Evolutionary conservation across 73 alveolate genomes (phyloP).

Genomic region (Tetrahymena malaccensis): DNA sequence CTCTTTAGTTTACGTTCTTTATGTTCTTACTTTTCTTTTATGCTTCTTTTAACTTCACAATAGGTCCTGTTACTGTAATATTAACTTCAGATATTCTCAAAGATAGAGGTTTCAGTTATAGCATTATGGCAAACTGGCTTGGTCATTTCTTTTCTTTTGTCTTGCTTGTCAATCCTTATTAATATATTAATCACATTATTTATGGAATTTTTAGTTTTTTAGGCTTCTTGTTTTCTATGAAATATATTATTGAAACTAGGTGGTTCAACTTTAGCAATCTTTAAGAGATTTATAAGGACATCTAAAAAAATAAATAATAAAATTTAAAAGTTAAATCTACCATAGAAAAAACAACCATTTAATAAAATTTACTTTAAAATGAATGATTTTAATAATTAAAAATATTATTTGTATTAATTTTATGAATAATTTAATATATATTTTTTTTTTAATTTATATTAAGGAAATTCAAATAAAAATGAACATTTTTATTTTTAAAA

Average conservation of each 20-base stretch:
- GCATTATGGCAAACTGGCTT: background rate
- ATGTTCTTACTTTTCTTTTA: background rate
- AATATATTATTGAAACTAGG: background rate
- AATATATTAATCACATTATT: background rate
- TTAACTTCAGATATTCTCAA: background rate
- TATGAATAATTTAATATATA: too few species aligned
- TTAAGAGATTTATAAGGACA: background rate
- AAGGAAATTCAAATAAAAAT: too few species aligned
- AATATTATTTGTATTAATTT: too few species aligned
- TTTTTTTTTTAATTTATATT: too few species aligned
- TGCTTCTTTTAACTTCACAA: background rate
- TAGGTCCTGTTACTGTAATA: background rate
- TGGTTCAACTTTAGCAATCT: background rate
- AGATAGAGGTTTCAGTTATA: background rate
- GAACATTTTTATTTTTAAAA: too few species aligned
- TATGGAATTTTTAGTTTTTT: background rate
- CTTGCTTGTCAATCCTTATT: background rate
- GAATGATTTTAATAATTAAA: too few species aligned
- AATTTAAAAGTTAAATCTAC: background rate
- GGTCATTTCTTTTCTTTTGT: background rate
- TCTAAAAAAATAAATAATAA: background rate
- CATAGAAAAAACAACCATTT: background rate
- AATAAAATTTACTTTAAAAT: background rate
- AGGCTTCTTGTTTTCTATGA: background rate
- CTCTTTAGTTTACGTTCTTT: background rate